Conservation (phyloP, 352 stramenopile genomes). For the Pythium catenulatum region DNA sequence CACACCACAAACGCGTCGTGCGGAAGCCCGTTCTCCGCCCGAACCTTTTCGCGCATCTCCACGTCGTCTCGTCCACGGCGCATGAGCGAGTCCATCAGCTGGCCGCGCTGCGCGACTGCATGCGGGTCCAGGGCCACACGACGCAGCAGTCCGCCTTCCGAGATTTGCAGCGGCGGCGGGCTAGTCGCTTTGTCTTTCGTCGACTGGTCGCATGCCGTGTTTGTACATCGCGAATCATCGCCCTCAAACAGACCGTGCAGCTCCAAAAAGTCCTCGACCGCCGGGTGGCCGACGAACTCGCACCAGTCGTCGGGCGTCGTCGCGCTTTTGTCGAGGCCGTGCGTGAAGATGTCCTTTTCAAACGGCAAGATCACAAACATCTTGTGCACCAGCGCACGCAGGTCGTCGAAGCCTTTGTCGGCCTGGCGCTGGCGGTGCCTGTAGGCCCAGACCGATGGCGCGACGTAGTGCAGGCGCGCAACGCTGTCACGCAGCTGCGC, state of each 20-base stretch:
- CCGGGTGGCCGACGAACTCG: conserved; percentile 82
- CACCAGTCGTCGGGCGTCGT: conserved; percentile 64
- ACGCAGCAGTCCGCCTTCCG: neutral
- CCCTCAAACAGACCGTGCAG: conserved; percentile 65
- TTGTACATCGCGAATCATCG: neutral
- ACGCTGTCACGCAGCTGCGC: conserved; percentile 39
- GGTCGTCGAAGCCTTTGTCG: conserved; percentile 58
- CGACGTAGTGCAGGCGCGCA: conserved; percentile 86
- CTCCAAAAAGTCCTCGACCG: conserved; percentile 85
- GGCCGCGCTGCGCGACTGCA: neutral
- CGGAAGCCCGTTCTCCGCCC: conserved; percentile 60
- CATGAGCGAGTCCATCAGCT: conserved; percentile 56
- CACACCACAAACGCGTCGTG: conserved; percentile 74
- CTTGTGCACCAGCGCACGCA: conserved; percentile 71
- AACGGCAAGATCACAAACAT: conserved; percentile 89
- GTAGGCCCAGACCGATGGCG: conserved; percentile 88
- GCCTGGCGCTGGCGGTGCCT: conserved; percentile 67
- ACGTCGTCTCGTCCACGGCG: conserved; percentile 18
- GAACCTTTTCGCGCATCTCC: neutral
- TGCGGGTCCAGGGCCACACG: neutral
- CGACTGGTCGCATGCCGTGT: neutral
- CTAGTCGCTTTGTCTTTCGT: neutral
- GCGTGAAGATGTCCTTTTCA: conserved; percentile 75
- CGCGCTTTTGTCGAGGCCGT: neutral
- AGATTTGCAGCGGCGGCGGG: conserved; percentile 8